phyloP scores from a whole-genome alignment of 2,329 filamentous ascomycete species.

The Elsinoe perseae region DNA sequence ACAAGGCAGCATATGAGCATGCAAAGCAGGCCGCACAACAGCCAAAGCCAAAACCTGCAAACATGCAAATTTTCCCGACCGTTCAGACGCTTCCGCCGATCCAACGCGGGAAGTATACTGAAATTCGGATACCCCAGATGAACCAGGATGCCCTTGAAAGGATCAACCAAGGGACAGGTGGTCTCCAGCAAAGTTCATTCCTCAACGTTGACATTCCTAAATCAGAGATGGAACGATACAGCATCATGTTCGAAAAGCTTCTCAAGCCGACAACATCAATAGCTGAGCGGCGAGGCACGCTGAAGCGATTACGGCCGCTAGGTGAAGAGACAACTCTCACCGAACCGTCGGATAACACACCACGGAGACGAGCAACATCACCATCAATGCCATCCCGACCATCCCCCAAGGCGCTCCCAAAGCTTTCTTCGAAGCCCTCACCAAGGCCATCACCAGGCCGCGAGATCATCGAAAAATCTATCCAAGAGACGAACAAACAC shows the following conservation, averaged over 20 bases:
- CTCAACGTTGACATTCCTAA: constrained; percentile 75
- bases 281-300: constrained; percentile 26
- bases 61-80: constrained; percentile 11
- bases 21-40: not conserved
- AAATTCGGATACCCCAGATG: constrained; percentile 9
- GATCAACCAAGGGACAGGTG: not conserved
- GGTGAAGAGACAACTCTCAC: constrained; percentile 6
- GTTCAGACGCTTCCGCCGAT: constrained; percentile 1
- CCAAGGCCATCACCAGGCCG: constrained; percentile 8
- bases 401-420: constrained; percentile 9
- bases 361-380: constrained; percentile 4
- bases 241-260: constrained; percentile 81
- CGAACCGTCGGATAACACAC: not conserved
- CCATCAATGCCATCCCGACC: constrained; percentile 12
- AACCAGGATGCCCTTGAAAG: not conserved
- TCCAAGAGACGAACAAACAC: constrained; percentile 13
- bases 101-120: constrained; percentile 3
- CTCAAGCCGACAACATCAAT: constrained; percentile 42
- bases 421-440: constrained; percentile 9
- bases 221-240: constrained; percentile 78
- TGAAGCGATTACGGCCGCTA: constrained; percentile 19
- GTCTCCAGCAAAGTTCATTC: constrained; percentile 24
- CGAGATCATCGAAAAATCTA: constrained; percentile 12
- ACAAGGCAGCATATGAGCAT: constrained; percentile 1
- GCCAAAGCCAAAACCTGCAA: not conserved